These are phyloP conservation scores for Pyracantha coccinea DNA, from an alignment of 331 rosid species.

Conservation along the genomic window DNA sequence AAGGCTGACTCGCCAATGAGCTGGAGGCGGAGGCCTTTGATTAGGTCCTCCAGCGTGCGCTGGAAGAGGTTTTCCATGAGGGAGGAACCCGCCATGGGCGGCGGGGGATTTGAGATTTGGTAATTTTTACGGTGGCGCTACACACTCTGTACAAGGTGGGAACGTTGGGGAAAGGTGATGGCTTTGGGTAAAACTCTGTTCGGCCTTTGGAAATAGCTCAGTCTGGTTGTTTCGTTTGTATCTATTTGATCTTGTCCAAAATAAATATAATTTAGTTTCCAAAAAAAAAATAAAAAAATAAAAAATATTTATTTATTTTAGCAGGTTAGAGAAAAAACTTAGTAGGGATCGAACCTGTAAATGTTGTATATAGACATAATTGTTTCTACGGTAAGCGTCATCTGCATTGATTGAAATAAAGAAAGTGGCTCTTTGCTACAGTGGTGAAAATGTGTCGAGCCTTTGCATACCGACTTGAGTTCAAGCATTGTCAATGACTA, in stretches of 20 bases:
- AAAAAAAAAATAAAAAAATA: too few species aligned
- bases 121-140: neutral
- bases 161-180: neutral
- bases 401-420: too few species aligned
- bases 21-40: constrained; percentile 63
- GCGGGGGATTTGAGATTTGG: neutral
- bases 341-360: too few species aligned
- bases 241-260: neutral
- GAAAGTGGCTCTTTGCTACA: accelerated
- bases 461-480: too few species aligned
- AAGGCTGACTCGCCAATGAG: constrained; percentile 52
- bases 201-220: neutral
- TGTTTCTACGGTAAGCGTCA: too few species aligned
- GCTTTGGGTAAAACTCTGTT: neutral
- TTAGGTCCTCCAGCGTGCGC: constrained; percentile 67
- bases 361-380: too few species aligned
- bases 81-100: constrained; percentile 61
- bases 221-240: neutral
- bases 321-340: too few species aligned
- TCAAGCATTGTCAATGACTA: accelerated
- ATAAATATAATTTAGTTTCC: too few species aligned
- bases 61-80: constrained; percentile 90
- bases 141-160: neutral
- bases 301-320: too few species aligned
- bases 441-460: accelerated